Percentiles rank a stretch among this genome's conserved stretches.
Conservation (phyloP, 129 eudicot genomes). For the Helichrysum umbraculigerum region DNA sequence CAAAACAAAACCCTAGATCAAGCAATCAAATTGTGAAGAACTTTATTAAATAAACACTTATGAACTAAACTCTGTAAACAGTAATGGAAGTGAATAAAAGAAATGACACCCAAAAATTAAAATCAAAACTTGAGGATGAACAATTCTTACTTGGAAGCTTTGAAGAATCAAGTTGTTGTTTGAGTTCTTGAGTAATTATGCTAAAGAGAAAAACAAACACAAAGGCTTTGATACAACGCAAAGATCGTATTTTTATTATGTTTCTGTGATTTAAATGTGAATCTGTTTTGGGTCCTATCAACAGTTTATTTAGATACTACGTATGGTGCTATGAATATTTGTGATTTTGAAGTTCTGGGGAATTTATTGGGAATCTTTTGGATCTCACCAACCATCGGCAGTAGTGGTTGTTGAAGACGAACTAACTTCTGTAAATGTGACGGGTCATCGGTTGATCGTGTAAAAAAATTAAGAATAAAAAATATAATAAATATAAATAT, state of each 20-base stretch:
- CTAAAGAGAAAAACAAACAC: neutral
- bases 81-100: neutral
- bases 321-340: neutral
- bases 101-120: neutral
- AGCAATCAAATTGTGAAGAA: neutral
- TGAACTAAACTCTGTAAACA: neutral
- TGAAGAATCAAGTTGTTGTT: neutral
- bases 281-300: neutral
- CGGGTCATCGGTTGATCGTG: too few relatives aligned
- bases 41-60: too few relatives aligned
- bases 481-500: too few relatives aligned
- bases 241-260: neutral
- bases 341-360: neutral
- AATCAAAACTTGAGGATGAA: neutral
- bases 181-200: neutral
- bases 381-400: conserved; percentile 28
- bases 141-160: conserved; percentile 11
- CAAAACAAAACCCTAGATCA: conserved; percentile 3
- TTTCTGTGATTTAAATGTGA: neutral
- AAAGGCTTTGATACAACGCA: conserved; percentile 26
- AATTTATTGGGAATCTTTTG: conserved; percentile 3
- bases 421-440: too few relatives aligned
- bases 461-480: too few relatives aligned
- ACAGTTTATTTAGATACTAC: neutral
- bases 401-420: too few relatives aligned